Percentiles rank a stretch among this genome's conserved stretches.
phyloP scores from a whole-genome alignment of 1,284 basidiomycete genomes.

The Leccinum huronense region DNA sequence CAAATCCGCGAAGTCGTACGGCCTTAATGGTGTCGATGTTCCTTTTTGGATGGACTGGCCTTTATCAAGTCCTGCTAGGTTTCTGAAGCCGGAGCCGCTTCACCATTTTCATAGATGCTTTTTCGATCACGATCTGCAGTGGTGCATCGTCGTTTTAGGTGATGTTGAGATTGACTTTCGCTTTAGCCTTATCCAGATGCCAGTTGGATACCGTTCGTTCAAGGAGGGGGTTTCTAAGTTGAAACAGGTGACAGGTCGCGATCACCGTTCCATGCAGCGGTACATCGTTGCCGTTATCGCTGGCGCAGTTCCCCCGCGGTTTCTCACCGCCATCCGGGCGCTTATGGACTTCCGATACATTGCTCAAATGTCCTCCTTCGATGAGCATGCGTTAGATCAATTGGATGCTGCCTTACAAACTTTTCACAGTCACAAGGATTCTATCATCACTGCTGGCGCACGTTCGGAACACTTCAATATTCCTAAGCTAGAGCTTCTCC shows the following conservation, averaged over 20 bases:
- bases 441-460: not conserved
- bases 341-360: not conserved
- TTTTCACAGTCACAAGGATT: not conserved
- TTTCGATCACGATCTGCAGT: not conserved
- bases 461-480: not conserved
- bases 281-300: not conserved
- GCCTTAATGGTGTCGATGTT: not conserved
- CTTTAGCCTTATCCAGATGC: not conserved
- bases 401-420: not conserved
- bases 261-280: not conserved
- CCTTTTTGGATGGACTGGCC: not conserved
- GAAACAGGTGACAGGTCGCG: not conserved
- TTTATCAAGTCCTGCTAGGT: not conserved
- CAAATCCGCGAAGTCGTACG: not conserved
- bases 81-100: not conserved
- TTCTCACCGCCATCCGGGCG: not conserved
- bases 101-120: not conserved
- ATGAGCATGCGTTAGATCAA: not conserved
- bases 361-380: not conserved
- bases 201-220: not conserved
- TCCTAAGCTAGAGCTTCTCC: not conserved
- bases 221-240: not conserved
- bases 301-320: not conserved
- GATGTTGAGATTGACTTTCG: no score
- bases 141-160: not conserved